These are phyloP conservation scores for Cordyceps militaris DNA, from an alignment of 2,329 filamentous ascomycete species.

Conservation along the genomic window DNA sequence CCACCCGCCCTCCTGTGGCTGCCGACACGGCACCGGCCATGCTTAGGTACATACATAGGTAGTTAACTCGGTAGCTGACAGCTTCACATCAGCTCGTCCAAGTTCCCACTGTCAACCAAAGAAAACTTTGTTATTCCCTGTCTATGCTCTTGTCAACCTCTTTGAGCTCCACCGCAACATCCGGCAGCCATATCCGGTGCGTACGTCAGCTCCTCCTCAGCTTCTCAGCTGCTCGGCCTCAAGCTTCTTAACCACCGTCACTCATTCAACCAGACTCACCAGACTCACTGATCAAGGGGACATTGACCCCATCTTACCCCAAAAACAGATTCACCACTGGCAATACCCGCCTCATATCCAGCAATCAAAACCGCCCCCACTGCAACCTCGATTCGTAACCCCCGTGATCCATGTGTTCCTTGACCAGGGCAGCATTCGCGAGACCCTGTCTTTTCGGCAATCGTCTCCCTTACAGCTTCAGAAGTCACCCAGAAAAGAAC, in stretches of 20 bases:
- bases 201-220: slow-evolving; percentile 1
- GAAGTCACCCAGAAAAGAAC: no score
- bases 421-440: background rate
- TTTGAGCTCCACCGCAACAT: background rate
- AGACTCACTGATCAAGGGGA: background rate
- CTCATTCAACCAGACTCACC: background rate
- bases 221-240: background rate
- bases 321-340: no score
- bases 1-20: background rate
- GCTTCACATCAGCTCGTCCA: background rate
- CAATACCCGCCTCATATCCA: background rate
- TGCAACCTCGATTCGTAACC: background rate
- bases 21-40: slow-evolving; percentile 2
- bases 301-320: no score
- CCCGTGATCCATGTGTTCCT: background rate
- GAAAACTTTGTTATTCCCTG: background rate
- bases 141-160: background rate
- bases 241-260: no score
- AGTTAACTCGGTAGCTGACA: no score
- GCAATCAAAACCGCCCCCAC: background rate
- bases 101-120: background rate
- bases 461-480: background rate
- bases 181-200: background rate
- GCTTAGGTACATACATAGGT: no score
- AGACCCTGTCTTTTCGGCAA: background rate